Base-by-base conservation (phyloP, 2,329 filamentous ascomycete species). In the Sclerotiophoma versabilis region DNA sequence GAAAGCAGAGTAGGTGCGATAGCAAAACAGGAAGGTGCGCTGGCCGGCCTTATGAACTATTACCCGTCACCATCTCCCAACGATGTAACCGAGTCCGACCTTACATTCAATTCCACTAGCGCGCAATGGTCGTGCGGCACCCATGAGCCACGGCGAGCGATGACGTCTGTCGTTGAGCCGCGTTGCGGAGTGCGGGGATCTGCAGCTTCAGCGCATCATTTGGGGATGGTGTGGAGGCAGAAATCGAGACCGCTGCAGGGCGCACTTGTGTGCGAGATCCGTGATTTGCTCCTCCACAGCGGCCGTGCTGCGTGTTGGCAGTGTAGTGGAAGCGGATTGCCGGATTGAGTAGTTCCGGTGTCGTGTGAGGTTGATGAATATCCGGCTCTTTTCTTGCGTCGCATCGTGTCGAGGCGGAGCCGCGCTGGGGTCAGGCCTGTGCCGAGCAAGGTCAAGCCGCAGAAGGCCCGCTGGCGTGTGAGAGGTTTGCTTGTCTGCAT, bases 181-280 rank as follows among this genome's bases (percentile, higher is more conserved):
- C 51, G 39, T 36, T 54, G 51, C 34, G 51, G 51, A 54, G 51
- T 44, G 51, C 51, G 51, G 51, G 51, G 51, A 46, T 42, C n/a
- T n/a, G n/a, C n/a, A n/a, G n/a, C n/a, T n/a, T 54, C 29, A 29
- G 22, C 25, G 29, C 41, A 41, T 49, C 51, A 46, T 49, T 49
- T 49, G 27, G 51, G 45, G 10, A 23, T 49, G 45, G 51, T 41
- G 27, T 29, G 25, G 33, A 36, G 23, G 45, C 33, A 26, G 33
- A 29, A 22, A 41, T 54, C 15, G 39, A 45, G 27, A 46, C 34
- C 8, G 22, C 23, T 37, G 38, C 45, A 41, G 15, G 41, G 27
- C 19, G 27, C 27, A n/a, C 29, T 30, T 6, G 20, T 4, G 12
- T 20, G 19, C 23, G 27, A 39, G 38, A 39, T 49, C 32, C 32